Evolutionary conservation across 2,329 filamentous ascomycete genomes (phyloP).

Genomic region (Rutstroemia sp.): DNA sequence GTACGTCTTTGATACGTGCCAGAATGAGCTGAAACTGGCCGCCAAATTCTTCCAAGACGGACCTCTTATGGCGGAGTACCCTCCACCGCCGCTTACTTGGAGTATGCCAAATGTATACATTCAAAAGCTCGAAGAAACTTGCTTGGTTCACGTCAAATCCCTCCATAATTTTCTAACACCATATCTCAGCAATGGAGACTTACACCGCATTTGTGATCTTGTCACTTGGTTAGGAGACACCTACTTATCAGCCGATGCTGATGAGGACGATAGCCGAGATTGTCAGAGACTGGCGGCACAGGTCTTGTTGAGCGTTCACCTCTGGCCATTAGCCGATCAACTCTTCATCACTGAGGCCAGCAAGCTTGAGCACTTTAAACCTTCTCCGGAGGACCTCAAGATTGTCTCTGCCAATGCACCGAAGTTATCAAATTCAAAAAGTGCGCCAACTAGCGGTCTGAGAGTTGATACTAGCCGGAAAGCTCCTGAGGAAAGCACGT

Average conservation of each 20-base stretch:
- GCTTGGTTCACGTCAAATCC: slow-evolving; percentile 23
- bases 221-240: slow-evolving; percentile 28
- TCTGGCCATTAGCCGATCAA: slow-evolving; percentile 27
- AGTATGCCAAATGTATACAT: slow-evolving; percentile 23
- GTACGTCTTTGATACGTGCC: slow-evolving; percentile 28
- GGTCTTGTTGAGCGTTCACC: slow-evolving; percentile 23
- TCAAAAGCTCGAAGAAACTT: slow-evolving; percentile 24
- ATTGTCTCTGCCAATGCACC: background rate
- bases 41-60: slow-evolving; percentile 26
- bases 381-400: slow-evolving; percentile 23
- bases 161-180: slow-evolving; percentile 23
- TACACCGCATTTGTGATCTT: slow-evolving; percentile 23
- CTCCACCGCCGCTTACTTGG: slow-evolving; percentile 10
- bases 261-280: slow-evolving; percentile 22
- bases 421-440: background rate
- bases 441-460: background rate
- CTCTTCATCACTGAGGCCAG: slow-evolving; percentile 27
- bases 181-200: slow-evolving; percentile 23
- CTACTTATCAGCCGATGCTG: slow-evolving; percentile 22
- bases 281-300: slow-evolving; percentile 21
- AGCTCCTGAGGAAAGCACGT: slow-evolving; percentile 46
- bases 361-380: slow-evolving; percentile 27
- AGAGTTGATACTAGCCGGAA: slow-evolving; percentile 10
- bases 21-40: slow-evolving; percentile 26
- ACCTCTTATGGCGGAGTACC: slow-evolving; percentile 21